phyloP scores from a whole-genome alignment of 805 yeast species.

The Nematodospora valgi region DNA sequence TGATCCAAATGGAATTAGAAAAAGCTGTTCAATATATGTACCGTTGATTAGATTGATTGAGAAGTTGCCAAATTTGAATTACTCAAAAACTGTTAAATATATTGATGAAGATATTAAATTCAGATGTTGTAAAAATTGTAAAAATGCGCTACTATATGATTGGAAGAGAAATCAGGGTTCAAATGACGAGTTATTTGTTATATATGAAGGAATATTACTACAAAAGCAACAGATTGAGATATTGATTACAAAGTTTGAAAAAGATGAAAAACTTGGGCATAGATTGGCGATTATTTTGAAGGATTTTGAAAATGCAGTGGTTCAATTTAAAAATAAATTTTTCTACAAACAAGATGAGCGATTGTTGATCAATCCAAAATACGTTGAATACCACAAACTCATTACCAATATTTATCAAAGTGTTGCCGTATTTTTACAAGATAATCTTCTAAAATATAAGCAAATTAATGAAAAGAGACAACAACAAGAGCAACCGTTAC shows the following conservation, averaged over 20 bases:
- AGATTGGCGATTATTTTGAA: constrained; percentile 23
- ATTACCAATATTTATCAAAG: constrained; percentile 54
- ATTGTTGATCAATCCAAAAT: constrained; percentile 12
- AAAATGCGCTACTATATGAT: constrained; percentile 54
- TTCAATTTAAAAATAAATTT: constrained; percentile 20
- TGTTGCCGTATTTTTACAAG: constrained; percentile 61
- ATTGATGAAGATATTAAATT: constrained; percentile 24
- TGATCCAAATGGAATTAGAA: constrained; percentile 41
- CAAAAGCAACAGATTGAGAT: constrained; percentile 20
- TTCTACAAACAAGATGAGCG: constrained; percentile 11
- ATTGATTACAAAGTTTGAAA: constrained; percentile 21
- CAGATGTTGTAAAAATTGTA: constrained; percentile 71
- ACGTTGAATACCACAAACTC: constrained; percentile 23
- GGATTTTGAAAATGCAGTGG: constrained; percentile 27
- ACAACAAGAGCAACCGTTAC: constrained; percentile 14
- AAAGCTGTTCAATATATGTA: constrained; percentile 67
- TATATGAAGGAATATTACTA: constrained; percentile 18
- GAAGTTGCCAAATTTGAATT: constrained; percentile 36
- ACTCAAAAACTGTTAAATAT: constrained; percentile 13
- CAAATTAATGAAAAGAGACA: constrained; percentile 47
- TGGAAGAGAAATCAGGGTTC: constrained; percentile 25
- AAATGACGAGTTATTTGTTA: constrained; percentile 10
- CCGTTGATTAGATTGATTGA: constrained; percentile 44
- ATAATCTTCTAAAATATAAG: constrained; percentile 61
- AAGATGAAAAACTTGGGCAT: constrained; percentile 18